A percentile compares a stretch with the other conserved stretches of the same genome.
Conservation (phyloP, 768 basidiomycete genomes). For the Lactarius tabidus region DNA sequence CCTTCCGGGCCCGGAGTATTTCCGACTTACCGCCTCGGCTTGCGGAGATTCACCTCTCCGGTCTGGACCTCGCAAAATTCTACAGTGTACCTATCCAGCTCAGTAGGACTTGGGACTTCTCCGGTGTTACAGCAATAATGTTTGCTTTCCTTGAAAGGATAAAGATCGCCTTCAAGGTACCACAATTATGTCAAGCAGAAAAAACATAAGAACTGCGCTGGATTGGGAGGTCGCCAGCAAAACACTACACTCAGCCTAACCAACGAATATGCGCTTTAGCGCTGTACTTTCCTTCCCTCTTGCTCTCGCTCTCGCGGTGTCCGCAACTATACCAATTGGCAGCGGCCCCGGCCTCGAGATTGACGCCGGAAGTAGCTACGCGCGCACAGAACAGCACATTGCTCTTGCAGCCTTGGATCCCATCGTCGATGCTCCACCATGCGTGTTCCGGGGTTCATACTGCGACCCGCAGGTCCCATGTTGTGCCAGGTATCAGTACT, state of each 20-base stretch:
- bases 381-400: neutral
- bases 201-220: neutral
- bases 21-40: neutral
- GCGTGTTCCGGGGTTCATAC: slow-evolving; percentile 3
- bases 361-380: neutral
- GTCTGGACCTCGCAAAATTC: neutral
- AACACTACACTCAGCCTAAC: neutral
- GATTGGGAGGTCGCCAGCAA: neutral
- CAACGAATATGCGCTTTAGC: neutral
- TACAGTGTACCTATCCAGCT: neutral
- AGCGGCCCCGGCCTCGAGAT: neutral
- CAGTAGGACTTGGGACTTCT: neutral
- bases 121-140: neutral
- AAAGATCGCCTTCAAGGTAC: neutral
- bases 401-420: neutral
- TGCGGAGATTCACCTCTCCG: neutral
- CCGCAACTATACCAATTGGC: neutral
- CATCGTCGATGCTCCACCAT: neutral
- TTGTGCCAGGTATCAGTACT: neutral
- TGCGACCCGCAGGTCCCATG: slow-evolving; percentile 8
- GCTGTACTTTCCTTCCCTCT: neutral
- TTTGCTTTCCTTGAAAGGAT: neutral
- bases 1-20: neutral
- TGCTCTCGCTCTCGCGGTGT: neutral
- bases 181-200: neutral